Conservation (phyloP, 345 rosid genomes). For the Gynandropsis gynandra region DNA sequence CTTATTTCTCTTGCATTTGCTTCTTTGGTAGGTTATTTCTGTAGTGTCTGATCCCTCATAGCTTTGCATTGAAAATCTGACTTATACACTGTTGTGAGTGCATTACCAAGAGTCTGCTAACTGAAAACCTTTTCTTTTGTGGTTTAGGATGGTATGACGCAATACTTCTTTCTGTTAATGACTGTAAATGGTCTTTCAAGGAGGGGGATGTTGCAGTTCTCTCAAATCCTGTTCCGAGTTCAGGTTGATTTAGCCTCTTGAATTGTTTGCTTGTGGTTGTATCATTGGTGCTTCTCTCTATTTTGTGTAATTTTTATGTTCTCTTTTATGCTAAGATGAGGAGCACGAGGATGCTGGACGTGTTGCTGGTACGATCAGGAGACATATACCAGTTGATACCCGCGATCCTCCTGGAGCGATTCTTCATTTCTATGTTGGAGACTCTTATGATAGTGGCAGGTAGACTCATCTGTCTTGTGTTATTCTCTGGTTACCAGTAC, state of each 20-base stretch:
- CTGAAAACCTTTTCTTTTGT: slow-evolving; percentile 19
- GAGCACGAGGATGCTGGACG: slow-evolving; percentile 68
- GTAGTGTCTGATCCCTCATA: no score
- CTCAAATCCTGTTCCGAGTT: slow-evolving; percentile 72
- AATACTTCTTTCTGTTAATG: slow-evolving; percentile 58
- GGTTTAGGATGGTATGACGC: slow-evolving; percentile 93
- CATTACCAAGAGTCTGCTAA: background rate
- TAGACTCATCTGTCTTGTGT: slow-evolving; percentile 20
- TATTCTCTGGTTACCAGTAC: slow-evolving; percentile 6
- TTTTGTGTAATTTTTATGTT: slow-evolving; percentile 15
- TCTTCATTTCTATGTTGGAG: slow-evolving; percentile 95
- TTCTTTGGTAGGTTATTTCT: background rate
- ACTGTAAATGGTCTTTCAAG: slow-evolving; percentile 90
- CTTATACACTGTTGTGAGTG: background rate
- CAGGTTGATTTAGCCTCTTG: slow-evolving; percentile 37
- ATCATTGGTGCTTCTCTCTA: slow-evolving; percentile 5
- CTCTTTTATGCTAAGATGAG: slow-evolving; percentile 31
- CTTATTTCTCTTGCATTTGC: background rate
- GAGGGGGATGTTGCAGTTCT: slow-evolving; percentile 99
- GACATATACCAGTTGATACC: slow-evolving; percentile 79
- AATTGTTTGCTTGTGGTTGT: slow-evolving; percentile 9
- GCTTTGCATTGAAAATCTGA: slow-evolving; percentile 1
- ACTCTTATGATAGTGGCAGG: slow-evolving; percentile 60
- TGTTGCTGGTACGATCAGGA: slow-evolving; percentile 93
- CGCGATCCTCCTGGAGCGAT: slow-evolving; percentile 97